These are phyloP conservation scores for Suillus weaverae DNA, from an alignment of 768 basidiomycete species.

Conservation along the genomic window DNA sequence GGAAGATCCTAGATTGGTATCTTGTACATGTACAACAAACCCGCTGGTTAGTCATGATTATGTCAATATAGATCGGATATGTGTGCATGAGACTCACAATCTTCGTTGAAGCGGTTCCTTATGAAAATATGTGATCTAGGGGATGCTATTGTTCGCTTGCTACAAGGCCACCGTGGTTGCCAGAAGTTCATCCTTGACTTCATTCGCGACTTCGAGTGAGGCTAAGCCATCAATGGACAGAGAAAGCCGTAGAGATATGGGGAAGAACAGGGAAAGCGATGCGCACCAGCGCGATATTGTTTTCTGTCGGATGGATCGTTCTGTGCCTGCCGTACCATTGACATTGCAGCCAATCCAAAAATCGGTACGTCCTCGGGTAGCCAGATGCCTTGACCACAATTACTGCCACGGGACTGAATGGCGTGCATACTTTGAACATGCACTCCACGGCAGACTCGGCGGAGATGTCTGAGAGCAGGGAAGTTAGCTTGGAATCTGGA, in stretches of 20 bases:
- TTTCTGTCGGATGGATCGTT: background rate
- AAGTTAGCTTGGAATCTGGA: constrained; percentile 40
- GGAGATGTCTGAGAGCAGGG: constrained; percentile 42
- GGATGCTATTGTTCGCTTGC: background rate
- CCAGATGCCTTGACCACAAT: constrained; percentile 45
- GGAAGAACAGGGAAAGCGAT: background rate
- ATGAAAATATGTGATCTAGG: background rate
- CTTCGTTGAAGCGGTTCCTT: background rate
- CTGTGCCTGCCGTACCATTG: background rate
- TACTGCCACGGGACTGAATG: constrained; percentile 50
- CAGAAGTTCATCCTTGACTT: background rate
- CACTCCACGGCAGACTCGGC: constrained; percentile 51
- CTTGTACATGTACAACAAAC: background rate
- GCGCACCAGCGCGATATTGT: background rate
- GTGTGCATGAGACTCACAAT: background rate
- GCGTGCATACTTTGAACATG: constrained; percentile 43
- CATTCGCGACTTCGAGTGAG: background rate
- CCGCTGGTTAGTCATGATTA: background rate
- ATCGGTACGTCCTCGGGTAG: constrained; percentile 46
- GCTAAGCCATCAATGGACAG: background rate
- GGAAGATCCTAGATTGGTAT: background rate
- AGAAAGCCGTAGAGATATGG: background rate
- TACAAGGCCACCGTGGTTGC: background rate
- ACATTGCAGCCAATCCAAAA: constrained; percentile 14
- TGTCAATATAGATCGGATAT: background rate